phyloP scores from a whole-genome alignment of 2,329 filamentous ascomycete species.

The Malbranchea zuffiana region DNA sequence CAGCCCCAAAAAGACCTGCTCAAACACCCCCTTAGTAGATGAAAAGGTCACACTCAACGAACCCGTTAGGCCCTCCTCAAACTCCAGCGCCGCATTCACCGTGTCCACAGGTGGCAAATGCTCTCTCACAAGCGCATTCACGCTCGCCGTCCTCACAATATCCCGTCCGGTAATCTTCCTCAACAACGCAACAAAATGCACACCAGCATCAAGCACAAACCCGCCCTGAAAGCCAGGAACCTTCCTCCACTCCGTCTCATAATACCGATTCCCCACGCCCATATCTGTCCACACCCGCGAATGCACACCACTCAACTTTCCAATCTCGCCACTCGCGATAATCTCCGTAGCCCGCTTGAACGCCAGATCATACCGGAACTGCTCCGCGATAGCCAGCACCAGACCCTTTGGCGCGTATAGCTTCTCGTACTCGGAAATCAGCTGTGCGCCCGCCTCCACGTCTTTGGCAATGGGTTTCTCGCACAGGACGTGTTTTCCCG shows the following conservation, averaged over 20 bases:
- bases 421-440: conserved; percentile 42
- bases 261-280: conserved; percentile 44
- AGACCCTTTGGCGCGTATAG: conserved; percentile 31
- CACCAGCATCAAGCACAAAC: conserved; percentile 49
- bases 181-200: conserved; percentile 45
- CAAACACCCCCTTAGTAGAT: conserved; percentile 39
- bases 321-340: conserved; percentile 33
- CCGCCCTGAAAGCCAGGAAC: conserved; percentile 47
- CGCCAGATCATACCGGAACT: conserved; percentile 44
- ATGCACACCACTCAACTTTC: conserved; percentile 42
- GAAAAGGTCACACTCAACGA: conserved; percentile 44
- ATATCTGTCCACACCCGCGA: conserved; percentile 38
- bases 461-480: conserved; percentile 50
- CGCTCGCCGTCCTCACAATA: conserved; percentile 36
- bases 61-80: conserved; percentile 40
- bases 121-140: conserved; percentile 39
- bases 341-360: conserved; percentile 38
- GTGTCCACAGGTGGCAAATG: conserved; percentile 49
- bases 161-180: conserved; percentile 39
- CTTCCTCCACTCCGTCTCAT: conserved; percentile 47
- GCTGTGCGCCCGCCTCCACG: conserved; percentile 39
- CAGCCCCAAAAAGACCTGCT: conserved; percentile 43
- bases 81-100: conserved; percentile 41
- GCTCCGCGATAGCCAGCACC: conserved; percentile 45
- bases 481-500: conserved; percentile 46